These are phyloP conservation scores for Rhodotorula graminis DNA, from an alignment of 768 basidiomycete genomes.

Conservation along the genomic window DNA sequence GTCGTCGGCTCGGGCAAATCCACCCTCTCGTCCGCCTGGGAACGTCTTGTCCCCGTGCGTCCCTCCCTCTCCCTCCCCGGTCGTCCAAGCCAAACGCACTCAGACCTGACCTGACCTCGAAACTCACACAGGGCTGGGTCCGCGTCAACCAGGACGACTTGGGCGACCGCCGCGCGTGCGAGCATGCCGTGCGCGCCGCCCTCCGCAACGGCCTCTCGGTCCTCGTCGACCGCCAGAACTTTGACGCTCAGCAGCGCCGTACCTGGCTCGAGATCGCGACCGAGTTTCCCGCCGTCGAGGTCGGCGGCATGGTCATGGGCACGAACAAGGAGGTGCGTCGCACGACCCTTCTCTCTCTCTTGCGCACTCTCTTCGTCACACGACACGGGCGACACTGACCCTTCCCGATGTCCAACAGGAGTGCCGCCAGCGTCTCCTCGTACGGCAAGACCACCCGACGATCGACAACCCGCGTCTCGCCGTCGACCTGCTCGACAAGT, in stretches of 20 bases:
- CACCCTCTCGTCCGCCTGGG: constrained; percentile 11
- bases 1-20: constrained; percentile 34
- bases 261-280: constrained; percentile 33
- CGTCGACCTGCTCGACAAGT: constrained; percentile 33
- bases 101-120: no score
- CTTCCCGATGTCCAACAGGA: background rate
- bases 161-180: constrained; percentile 31
- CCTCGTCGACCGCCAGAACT: constrained; percentile 39
- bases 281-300: constrained; percentile 21
- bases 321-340: constrained; percentile 13
- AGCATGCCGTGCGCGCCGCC: constrained; percentile 10
- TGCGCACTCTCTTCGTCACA: background rate
- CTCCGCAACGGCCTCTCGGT: constrained; percentile 6
- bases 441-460: constrained; percentile 27
- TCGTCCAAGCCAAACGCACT: background rate
- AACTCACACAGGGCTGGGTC: constrained; percentile 14
- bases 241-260: constrained; percentile 28
- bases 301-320: constrained; percentile 31
- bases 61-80: background rate
- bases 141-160: constrained; percentile 38
- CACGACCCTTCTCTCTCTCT: no score
- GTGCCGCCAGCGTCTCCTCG: constrained; percentile 25
- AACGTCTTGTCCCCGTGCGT: constrained; percentile 10
- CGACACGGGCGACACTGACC: no score
- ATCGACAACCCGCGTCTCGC: constrained; percentile 30